Conservation (phyloP, 2,329 filamentous ascomycete genomes). For the Leptoxyphium fumago region DNA sequence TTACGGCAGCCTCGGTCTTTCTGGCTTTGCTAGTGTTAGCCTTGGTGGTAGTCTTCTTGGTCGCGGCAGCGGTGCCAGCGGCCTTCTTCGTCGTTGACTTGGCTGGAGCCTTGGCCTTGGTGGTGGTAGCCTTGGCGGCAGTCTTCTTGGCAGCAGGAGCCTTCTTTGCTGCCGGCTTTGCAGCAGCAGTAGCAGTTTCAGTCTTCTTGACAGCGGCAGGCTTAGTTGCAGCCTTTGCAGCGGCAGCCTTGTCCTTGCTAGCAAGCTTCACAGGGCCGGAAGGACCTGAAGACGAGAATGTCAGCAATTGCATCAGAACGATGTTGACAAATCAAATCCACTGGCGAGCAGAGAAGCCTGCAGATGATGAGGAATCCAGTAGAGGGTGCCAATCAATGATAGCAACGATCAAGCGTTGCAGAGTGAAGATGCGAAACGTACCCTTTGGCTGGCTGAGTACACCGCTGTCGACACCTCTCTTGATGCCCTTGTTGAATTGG, state of each 20-base stretch:
- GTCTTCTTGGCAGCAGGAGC: conserved; percentile 27
- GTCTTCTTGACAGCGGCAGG: conserved; percentile 22
- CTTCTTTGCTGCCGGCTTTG: not conserved
- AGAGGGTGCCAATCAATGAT: conserved; percentile 4
- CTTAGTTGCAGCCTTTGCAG: conserved; percentile 24
- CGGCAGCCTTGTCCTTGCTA: conserved; percentile 20
- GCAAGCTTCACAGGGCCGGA: conserved; percentile 81
- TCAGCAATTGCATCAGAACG: conserved; percentile 7
- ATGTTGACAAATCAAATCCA: not conserved
- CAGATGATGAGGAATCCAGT: conserved; percentile 2
- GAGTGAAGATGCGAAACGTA: conserved; percentile 31
- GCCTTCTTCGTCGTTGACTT: conserved; percentile 10
- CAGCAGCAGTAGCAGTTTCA: conserved; percentile 19
- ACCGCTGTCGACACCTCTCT: conserved; percentile 70
- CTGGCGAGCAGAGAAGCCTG: not conserved
- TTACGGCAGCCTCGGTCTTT: conserved; percentile 25
- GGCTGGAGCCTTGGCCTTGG: conserved; percentile 13
- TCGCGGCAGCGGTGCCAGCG: conserved; percentile 10
- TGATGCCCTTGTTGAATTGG: conserved; percentile 76
- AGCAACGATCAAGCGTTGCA: conserved; percentile 4
- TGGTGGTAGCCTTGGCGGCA: conserved; percentile 23
- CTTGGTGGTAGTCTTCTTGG: conserved; percentile 23
- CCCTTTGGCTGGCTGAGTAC: conserved; percentile 85
- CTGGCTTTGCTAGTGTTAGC: conserved; percentile 32
- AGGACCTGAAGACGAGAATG: conserved; percentile 39